Conservation (phyloP, 768 basidiomycete species). For the Gloeopeniophorella convolvens region DNA sequence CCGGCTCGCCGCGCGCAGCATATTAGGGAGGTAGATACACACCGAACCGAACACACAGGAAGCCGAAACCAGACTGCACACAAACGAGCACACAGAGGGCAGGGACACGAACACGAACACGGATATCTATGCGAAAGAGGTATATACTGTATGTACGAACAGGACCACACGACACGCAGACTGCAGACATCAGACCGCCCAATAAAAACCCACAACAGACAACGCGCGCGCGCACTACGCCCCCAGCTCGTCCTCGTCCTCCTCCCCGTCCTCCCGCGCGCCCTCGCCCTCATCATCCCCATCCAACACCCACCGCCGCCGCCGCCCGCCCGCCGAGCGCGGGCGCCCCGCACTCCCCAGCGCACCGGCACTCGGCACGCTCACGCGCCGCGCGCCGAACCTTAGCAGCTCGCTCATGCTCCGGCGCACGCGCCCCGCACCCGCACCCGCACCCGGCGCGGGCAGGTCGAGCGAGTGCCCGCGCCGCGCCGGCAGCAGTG, state of each 20-base stretch:
- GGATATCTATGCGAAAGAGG: no score
- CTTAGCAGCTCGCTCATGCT: conserved; percentile 10
- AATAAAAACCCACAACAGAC: no score
- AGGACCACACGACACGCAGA: no score
- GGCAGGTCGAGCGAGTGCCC: conserved; percentile 15
- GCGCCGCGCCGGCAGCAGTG: conserved; percentile 2
- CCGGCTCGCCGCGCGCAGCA: no score
- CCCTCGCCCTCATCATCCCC: conserved; percentile 7
- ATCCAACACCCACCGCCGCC: background rate
- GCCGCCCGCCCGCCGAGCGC: background rate
- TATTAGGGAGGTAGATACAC: no score
- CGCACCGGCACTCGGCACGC: background rate
- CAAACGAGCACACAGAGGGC: no score
- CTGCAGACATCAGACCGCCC: no score
- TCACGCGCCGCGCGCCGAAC: conserved; percentile 5
- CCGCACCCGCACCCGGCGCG: background rate
- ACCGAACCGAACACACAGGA: no score
- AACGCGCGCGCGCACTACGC: no score
- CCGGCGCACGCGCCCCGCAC: conserved; percentile 5
- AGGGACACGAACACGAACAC: no score
- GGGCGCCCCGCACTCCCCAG: background rate
- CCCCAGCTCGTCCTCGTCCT: background rate
- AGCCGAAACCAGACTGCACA: no score
- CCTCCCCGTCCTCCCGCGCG: background rate
- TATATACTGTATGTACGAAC: no score